A percentile compares a stretch with the other conserved stretches of the same genome.
Evolutionary conservation across 768 basidiomycete genomes (phyloP).

Genomic region (Leccinum uliginosum): DNA sequence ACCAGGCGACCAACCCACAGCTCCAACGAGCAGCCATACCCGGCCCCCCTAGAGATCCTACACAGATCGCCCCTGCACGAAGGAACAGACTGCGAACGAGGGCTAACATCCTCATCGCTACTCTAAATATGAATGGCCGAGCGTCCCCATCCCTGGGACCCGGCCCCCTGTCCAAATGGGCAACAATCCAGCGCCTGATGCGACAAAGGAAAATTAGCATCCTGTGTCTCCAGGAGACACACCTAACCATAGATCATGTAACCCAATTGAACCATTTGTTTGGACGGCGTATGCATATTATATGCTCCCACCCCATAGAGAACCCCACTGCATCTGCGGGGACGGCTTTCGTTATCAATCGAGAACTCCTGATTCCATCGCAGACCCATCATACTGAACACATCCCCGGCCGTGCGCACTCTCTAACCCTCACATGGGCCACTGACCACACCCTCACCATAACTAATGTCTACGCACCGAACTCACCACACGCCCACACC

Average conservation of each 20-base stretch:
- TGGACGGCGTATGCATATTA: background rate
- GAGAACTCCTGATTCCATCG: background rate
- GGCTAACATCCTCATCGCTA: background rate
- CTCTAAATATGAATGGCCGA: background rate
- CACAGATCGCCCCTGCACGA: background rate
- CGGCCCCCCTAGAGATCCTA: background rate
- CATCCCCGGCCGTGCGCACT: background rate
- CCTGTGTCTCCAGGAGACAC: background rate
- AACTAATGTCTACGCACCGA: slow-evolving; percentile 36
- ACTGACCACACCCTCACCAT: slow-evolving; percentile 14
- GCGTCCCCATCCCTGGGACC: background rate
- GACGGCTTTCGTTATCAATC: background rate
- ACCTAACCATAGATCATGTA: background rate
- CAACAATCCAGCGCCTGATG: background rate
- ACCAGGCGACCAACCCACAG: background rate
- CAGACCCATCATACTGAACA: no score
- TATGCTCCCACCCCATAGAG: background rate
- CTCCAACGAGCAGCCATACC: background rate
- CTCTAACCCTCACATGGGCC: background rate
- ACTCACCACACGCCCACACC: slow-evolving; percentile 22
- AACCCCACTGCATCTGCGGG: background rate
- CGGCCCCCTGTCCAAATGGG: background rate
- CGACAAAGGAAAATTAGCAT: background rate
- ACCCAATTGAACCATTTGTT: background rate
- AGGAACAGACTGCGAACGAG: background rate